Evolutionary conservation across 2,329 filamentous ascomycete species (phyloP).

Genomic region (Aphanoascus verrucosus): DNA sequence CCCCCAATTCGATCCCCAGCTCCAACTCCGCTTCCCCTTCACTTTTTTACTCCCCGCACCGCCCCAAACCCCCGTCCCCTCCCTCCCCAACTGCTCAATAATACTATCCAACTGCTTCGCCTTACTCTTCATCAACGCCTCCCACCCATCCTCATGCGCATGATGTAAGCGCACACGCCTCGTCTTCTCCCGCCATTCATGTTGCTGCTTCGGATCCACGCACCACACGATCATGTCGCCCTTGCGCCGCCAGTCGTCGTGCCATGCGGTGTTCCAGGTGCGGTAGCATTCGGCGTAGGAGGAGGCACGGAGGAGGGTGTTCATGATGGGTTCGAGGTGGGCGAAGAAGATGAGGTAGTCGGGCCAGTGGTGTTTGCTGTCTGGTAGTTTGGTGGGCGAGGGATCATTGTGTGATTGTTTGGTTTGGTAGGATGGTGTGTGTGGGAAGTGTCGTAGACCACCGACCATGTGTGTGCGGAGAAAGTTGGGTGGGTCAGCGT

Average conservation of each 20-base stretch:
- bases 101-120: slow-evolving; percentile 30
- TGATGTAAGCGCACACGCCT: slow-evolving; percentile 5
- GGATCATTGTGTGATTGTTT: slow-evolving; percentile 6
- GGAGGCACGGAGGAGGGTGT: slow-evolving; percentile 33
- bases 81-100: slow-evolving; percentile 24
- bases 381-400: not conserved
- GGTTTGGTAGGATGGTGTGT: slow-evolving; percentile 25
- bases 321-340: slow-evolving; percentile 44
- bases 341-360: slow-evolving; percentile 46
- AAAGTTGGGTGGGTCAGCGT: slow-evolving; percentile 53
- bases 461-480: slow-evolving; percentile 44
- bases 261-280: slow-evolving; percentile 51
- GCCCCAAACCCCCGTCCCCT: slow-evolving; percentile 12
- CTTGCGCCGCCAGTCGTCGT: slow-evolving; percentile 50
- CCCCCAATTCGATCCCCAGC: not conserved
- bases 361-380: slow-evolving; percentile 33
- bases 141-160: slow-evolving; percentile 1
- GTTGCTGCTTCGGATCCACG: slow-evolving; percentile 29
- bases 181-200: slow-evolving; percentile 26
- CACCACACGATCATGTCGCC: slow-evolving; percentile 57
- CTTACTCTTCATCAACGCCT: slow-evolving; percentile 15
- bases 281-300: slow-evolving; percentile 49
- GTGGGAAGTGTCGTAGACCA: slow-evolving; percentile 27
- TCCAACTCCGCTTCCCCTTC: not conserved
- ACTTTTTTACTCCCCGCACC: not conserved